Conservation (phyloP, 75 land plant species). For the Sequoiadendron giganteum region DNA sequence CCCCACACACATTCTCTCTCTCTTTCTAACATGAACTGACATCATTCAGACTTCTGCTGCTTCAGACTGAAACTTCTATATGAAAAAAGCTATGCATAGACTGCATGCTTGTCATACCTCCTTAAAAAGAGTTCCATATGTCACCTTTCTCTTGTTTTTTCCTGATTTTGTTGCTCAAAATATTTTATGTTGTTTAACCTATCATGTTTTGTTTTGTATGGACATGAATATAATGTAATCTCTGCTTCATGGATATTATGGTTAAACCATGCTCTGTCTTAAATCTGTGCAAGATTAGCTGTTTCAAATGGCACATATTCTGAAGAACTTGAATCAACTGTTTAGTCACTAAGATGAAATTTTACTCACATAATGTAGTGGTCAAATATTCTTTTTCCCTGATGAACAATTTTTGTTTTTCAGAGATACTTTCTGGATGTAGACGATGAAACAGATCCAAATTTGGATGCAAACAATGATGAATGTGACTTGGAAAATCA, state of each 20-base stretch:
- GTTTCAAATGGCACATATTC: not conserved
- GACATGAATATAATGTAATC: not conserved
- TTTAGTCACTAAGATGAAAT: not conserved
- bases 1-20: not conserved
- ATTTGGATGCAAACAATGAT: conserved; percentile 27
- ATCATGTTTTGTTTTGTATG: not conserved
- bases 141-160: not conserved
- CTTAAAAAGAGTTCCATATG: not conserved
- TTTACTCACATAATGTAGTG: not conserved
- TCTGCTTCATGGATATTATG: not conserved
- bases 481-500: conserved; percentile 19
- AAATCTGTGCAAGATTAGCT: not conserved
- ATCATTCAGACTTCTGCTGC: not conserved
- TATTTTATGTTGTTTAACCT: too few relatives aligned
- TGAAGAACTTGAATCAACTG: not conserved
- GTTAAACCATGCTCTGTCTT: not conserved
- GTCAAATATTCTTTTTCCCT: not conserved
- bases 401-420: conserved; percentile 1
- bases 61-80: not conserved
- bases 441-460: conserved; percentile 49
- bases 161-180: too few relatives aligned
- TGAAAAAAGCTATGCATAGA: not conserved
- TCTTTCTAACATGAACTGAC: too few relatives aligned
- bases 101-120: not conserved
- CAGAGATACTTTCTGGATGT: conserved; percentile 79